A percentile compares a stretch with the other conserved stretches of the same genome.
phyloP scores from a whole-genome alignment of 2,329 filamentous ascomycete species.

The Botrytis deweyae region DNA sequence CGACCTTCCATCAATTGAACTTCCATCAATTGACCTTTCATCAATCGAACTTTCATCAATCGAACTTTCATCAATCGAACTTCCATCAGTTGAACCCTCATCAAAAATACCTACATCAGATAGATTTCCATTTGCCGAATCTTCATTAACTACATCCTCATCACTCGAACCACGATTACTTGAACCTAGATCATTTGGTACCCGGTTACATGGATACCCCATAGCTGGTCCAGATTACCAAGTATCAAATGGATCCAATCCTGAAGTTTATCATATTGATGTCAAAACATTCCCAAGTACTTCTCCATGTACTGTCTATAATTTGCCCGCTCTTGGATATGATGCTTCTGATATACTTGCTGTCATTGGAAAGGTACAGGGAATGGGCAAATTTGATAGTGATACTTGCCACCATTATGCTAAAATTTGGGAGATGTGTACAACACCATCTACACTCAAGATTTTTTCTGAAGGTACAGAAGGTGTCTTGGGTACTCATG shows the following conservation, averaged over 20 bases:
- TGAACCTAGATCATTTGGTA: background rate
- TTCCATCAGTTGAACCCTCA: too few species aligned
- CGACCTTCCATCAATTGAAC: background rate
- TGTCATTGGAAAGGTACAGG: background rate
- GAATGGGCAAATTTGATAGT: background rate
- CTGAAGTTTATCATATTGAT: background rate
- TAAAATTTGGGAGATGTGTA: background rate
- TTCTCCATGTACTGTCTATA: background rate
- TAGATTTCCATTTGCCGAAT: background rate
- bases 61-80: too few species aligned
- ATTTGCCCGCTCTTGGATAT: background rate
- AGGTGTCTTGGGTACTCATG: background rate
- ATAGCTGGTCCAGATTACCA: background rate
- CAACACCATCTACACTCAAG: background rate
- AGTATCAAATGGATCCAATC: background rate
- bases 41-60: too few species aligned
- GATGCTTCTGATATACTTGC: background rate
- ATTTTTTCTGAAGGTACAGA: background rate
- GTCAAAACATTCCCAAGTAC: background rate
- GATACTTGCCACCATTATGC: background rate
- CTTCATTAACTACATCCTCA: background rate
- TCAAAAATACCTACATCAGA: background rate
- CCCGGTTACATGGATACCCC: background rate
- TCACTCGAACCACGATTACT: background rate
- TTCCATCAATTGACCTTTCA: background rate